A percentile compares a stretch with the other conserved stretches of the same genome.
Conservation (phyloP, 192 early-diverging fungal genomes). For the Phycomyces blakesleeanus region DNA sequence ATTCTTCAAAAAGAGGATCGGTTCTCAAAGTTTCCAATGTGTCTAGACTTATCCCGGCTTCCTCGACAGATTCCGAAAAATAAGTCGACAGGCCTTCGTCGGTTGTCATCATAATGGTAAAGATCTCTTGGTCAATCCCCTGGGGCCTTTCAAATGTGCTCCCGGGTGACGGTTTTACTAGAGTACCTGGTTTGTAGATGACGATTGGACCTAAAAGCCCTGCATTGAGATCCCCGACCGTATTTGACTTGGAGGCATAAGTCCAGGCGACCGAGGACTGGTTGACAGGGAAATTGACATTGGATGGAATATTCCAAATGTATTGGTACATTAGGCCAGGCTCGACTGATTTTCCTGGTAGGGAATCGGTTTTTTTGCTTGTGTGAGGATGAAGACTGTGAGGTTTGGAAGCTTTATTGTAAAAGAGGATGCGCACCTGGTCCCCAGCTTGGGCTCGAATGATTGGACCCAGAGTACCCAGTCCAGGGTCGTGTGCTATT, state of each 20-base stretch:
- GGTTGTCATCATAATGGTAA: conserved; percentile 32
- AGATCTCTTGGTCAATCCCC: conserved; percentile 29
- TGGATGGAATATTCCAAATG: conserved; percentile 33
- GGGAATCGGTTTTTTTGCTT: not conserved
- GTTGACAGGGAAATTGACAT: conserved; percentile 21
- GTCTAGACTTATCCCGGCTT: conserved; percentile 9
- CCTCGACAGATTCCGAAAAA: conserved; percentile 14
- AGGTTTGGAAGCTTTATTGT: conserved; percentile 26
- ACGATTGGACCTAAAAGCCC: conserved; percentile 37
- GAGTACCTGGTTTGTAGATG: conserved; percentile 31
- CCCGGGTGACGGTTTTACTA: conserved; percentile 12
- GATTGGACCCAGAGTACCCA: conserved; percentile 38
- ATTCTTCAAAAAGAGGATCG: conserved; percentile 30
- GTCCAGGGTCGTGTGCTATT: conserved; percentile 29
- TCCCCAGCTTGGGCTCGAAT: conserved; percentile 39
- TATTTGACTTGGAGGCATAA: conserved; percentile 28
- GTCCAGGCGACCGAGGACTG: conserved; percentile 34
- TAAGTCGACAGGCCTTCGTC: conserved; percentile 28
- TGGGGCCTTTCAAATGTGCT: conserved; percentile 16
- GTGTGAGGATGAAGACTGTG: conserved; percentile 36
- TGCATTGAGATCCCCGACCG: conserved; percentile 30
- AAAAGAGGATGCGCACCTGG: conserved; percentile 27
- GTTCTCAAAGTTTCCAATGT: not conserved
- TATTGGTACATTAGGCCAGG: conserved; percentile 31
- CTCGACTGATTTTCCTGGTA: conserved; percentile 9